Conservation (phyloP, 257 asterid species). For the Fraxinus anomala region DNA sequence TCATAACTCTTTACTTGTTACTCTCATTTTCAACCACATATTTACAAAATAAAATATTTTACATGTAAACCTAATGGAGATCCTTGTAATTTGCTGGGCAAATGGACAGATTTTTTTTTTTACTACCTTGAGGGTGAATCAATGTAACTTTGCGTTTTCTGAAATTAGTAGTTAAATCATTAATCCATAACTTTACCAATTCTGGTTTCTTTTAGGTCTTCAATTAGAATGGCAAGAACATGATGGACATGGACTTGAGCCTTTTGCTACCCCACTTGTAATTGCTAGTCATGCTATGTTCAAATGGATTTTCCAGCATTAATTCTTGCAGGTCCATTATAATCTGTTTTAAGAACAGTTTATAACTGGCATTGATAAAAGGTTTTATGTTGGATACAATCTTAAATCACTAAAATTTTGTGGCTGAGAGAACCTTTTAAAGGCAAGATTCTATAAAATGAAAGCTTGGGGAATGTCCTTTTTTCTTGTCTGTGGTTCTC, state of each 20-base stretch:
- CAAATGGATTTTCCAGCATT: neutral
- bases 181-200: too few species aligned
- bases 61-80: too few species aligned
- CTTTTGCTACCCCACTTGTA: neutral
- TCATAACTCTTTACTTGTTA: too few species aligned
- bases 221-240: neutral
- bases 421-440: neutral
- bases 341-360: neutral
- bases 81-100: too few species aligned
- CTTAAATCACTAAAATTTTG: neutral
- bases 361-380: neutral
- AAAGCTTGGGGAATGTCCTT: neutral
- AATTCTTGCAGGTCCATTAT: neutral
- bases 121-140: too few species aligned
- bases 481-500: neutral
- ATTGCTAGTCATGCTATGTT: neutral
- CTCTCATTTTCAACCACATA: too few species aligned
- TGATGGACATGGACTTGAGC: neutral
- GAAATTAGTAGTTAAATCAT: too few species aligned
- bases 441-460: neutral
- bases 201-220: neutral
- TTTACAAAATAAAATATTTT: too few species aligned
- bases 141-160: too few species aligned
- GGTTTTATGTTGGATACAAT: neutral
- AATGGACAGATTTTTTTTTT: too few species aligned